phyloP scores from a whole-genome alignment of 2,329 filamentous ascomycete genomes.

The Huntiella abstrusa region DNA sequence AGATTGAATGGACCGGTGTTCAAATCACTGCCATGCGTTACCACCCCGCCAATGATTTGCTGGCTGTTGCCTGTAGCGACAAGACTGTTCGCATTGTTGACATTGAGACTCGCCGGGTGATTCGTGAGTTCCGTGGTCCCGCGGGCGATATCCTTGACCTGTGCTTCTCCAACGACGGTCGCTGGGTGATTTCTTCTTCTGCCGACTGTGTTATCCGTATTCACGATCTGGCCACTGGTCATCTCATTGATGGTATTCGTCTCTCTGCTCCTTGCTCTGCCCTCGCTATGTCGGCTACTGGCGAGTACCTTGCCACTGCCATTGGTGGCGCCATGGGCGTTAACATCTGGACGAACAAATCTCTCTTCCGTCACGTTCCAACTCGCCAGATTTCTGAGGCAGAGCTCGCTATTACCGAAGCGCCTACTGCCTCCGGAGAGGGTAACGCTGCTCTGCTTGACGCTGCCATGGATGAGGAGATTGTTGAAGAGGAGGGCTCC shows the following conservation, averaged over 20 bases:
- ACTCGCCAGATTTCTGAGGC: constrained; percentile 69
- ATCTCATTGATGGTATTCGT: constrained; percentile 81
- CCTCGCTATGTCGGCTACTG: constrained; percentile 71
- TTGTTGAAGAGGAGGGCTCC: constrained; percentile 19
- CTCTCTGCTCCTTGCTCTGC: constrained; percentile 63
- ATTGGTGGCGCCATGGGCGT: constrained; percentile 69
- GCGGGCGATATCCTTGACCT: constrained; percentile 57
- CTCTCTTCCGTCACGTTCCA: constrained; percentile 73
- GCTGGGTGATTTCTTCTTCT: constrained; percentile 81
- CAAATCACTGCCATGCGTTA: constrained; percentile 56
- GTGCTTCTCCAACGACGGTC: constrained; percentile 78
- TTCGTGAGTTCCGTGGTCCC: constrained; percentile 83
- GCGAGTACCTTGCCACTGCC: constrained; percentile 85
- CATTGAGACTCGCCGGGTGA: constrained; percentile 71
- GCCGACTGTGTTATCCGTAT: constrained; percentile 64
- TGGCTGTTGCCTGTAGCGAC: constrained; percentile 80
- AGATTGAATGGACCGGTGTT: constrained; percentile 59
- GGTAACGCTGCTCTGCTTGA: constrained; percentile 50
- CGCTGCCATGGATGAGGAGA: constrained; percentile 19
- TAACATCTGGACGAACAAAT: constrained; percentile 90
- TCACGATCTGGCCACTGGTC: constrained; percentile 90
- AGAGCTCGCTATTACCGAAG: constrained; percentile 44
- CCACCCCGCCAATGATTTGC: constrained; percentile 63
- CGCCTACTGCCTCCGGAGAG: constrained; percentile 67
- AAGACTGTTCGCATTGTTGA: constrained; percentile 76